phyloP scores from a whole-genome alignment of 1,284 basidiomycete species.

The Volvariella volvacea region DNA sequence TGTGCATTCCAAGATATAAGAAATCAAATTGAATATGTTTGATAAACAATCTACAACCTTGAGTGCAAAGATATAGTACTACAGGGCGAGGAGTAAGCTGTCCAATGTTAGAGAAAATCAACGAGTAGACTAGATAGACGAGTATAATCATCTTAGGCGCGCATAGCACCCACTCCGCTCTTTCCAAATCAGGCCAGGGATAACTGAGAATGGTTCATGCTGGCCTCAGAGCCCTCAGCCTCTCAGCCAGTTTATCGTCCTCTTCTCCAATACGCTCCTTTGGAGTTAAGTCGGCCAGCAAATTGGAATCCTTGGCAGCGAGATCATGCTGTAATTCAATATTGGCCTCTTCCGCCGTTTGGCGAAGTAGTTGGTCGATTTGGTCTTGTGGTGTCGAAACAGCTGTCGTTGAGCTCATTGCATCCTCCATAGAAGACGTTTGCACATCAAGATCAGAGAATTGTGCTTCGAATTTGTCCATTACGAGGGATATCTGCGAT shows the following conservation, averaged over 20 bases:
- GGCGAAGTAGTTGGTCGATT: slow-evolving; percentile 87
- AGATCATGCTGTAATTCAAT: slow-evolving; percentile 94
- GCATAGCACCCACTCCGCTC: too few species aligned
- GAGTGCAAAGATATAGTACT: too few species aligned
- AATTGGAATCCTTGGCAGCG: slow-evolving; percentile 54
- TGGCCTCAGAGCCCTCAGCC: slow-evolving; percentile 76
- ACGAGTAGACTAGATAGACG: too few species aligned
- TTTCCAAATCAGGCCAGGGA: too few species aligned
- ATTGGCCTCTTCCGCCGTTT: slow-evolving; percentile 96
- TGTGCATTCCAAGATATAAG: slow-evolving; percentile 3
- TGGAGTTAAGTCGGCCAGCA: slow-evolving; percentile 46
- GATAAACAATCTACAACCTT: too few species aligned
- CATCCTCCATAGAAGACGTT: slow-evolving; percentile 96
- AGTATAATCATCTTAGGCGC: too few species aligned
- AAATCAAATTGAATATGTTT: too few species aligned
- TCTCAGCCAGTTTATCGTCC: slow-evolving; percentile 75
- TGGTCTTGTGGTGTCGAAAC: slow-evolving; percentile 95
- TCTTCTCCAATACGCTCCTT: slow-evolving; percentile 65
- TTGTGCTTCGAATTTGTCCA: slow-evolving; percentile 99
- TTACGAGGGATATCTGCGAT: slow-evolving; percentile 93
- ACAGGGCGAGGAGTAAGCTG: too few species aligned
- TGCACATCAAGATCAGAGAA: slow-evolving; percentile 98
- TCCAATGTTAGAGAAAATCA: too few species aligned
- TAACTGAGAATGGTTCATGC: slow-evolving; percentile 24
- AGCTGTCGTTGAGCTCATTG: slow-evolving; percentile 92